Evolutionary conservation across 805 yeast species (phyloP).

Genomic region (Priceomyces carsonii): DNA sequence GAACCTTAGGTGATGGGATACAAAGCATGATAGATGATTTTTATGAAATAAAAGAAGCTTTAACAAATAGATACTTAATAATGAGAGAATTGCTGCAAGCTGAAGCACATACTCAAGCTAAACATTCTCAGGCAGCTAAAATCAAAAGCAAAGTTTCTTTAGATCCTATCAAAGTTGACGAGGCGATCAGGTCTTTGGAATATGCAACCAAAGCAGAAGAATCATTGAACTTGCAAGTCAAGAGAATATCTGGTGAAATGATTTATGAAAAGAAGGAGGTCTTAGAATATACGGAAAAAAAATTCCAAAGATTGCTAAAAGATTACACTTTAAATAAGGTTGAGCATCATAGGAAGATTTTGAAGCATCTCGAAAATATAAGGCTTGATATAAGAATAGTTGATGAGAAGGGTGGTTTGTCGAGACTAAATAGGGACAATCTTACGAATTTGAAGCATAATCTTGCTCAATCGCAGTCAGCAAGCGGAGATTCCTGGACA

Average conservation of each 20-base stretch:
- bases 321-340: conserved; percentile 68
- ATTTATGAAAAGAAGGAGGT: conserved; percentile 67
- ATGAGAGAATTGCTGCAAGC: conserved; percentile 88
- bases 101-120: conserved; percentile 67
- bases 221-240: conserved; percentile 71
- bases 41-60: conserved; percentile 85
- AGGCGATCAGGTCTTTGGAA: conserved; percentile 78
- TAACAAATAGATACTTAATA: conserved; percentile 87
- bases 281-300: conserved; percentile 55
- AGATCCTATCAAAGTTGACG: conserved; percentile 88
- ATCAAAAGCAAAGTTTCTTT: conserved; percentile 71
- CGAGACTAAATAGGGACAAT: conserved; percentile 76
- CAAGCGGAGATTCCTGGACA: conserved; percentile 45
- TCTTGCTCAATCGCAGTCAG: conserved; percentile 43
- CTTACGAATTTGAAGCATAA: conserved; percentile 47
- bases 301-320: conserved; percentile 55
- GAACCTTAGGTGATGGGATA: conserved; percentile 75
- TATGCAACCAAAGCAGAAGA: conserved; percentile 76
- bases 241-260: conserved; percentile 85
- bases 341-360: conserved; percentile 81
- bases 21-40: conserved; percentile 69
- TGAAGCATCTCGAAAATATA: conserved; percentile 69
- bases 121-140: conserved; percentile 70
- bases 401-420: conserved; percentile 76
- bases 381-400: conserved; percentile 72